These are phyloP conservation scores for Uronychia setigera DNA, from an alignment of 73 alveolate genomes.

Conservation along the genomic window DNA sequence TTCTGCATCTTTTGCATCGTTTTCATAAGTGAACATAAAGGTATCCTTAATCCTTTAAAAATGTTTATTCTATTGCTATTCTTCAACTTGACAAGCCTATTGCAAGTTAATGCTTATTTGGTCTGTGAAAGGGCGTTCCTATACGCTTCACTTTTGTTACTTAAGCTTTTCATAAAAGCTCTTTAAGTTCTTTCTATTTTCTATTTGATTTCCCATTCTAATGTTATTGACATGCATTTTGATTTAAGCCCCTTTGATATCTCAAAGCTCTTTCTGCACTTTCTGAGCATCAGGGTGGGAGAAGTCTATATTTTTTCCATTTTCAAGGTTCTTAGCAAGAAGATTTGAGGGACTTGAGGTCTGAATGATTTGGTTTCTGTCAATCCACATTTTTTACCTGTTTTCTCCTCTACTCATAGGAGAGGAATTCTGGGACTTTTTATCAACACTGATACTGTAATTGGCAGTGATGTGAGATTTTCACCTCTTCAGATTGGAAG, in stretches of 20 bases:
- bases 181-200: neutral
- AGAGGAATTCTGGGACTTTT: too few species aligned
- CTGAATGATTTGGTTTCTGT: too few species aligned
- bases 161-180: neutral
- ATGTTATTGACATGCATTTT: neutral
- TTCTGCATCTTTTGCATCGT: too few species aligned
- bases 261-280: neutral
- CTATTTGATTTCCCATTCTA: neutral
- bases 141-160: neutral
- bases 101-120: neutral
- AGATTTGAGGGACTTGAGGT: neutral
- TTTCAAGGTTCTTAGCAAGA: neutral
- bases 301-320: neutral
- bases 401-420: too few species aligned
- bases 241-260: neutral
- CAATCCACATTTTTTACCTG: too few species aligned
- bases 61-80: too few species aligned
- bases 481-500: too few species aligned
- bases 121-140: neutral
- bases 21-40: neutral
- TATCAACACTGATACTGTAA: too few species aligned
- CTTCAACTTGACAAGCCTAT: neutral
- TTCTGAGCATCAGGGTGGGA: neutral
- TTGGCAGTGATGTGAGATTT: too few species aligned
- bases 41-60: neutral